Evolutionary conservation across 2,329 filamentous ascomycete genomes (phyloP), one percentile per base, ranked within the genome.

Genomic region (Lachnellula cervina): DNA sequence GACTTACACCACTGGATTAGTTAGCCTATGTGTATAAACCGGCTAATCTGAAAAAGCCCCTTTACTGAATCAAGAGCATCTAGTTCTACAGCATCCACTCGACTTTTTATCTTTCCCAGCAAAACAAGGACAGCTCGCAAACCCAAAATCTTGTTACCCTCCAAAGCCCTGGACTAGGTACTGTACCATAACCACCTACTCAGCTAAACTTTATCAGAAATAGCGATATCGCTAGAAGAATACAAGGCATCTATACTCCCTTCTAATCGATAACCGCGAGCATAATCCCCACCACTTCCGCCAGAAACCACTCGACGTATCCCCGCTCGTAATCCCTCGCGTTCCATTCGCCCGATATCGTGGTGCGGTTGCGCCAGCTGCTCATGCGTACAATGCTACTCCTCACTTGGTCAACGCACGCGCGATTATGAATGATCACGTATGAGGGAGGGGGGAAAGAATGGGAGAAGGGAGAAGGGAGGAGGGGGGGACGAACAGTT

Each of bases 331-430:
- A 65, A 38, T 60, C 58, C 13, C 53, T 49, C 1, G 51, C 34
- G 43, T 52, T 61, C 63, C 62, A 64, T 43, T 66, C 63, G 3
- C 55, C 61, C 1, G 56, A 57, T 4, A 66, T 49, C 2, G 56
- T 52, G 1, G 54, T 51, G 11, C 42, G 45, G 13, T 49, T 49
- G n/a, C 61, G 47, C 55, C 59, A 64, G 23, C 55, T 60, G 19
- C 55, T 59, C 50, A 63, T 55, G 43, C 62, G 52, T 2, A 63
- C 45, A 43, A 63, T 59, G 4, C 60, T 62, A 35, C 14, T 49
- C 16, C 16, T 17, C 19, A 23, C 6, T 13, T 16, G 11, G 17
- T 51, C 28, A 47, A 40, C 8, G 21, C 23, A 37, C 7, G 25
- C 7, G 9, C 25, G 25, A 9, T 11, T 9, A 32, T 9, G 21